phyloP scores from a whole-genome alignment of 148 eudicot genomes.

The Rhododendron vialii region DNA sequence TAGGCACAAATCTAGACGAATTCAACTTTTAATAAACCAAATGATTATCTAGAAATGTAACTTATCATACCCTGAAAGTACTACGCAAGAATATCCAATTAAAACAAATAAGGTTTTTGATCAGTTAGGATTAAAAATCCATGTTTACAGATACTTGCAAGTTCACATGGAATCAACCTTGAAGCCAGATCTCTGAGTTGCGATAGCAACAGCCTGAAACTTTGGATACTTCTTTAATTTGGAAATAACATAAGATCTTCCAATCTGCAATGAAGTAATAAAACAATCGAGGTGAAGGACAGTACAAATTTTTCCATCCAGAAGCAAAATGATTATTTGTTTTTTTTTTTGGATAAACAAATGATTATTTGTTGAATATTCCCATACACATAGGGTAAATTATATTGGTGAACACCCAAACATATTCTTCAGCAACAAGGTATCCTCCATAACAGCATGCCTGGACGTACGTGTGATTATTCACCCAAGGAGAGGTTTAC shows the following conservation, averaged over 20 bases:
- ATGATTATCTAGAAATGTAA: background rate
- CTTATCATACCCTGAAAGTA: background rate
- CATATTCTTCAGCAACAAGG: background rate
- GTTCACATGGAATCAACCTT: conserved; percentile 43
- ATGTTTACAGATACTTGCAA: background rate
- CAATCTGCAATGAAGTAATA: conserved; percentile 54
- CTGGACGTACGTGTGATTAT: background rate
- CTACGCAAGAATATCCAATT: background rate
- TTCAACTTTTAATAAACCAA: background rate
- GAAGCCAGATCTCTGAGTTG: conserved; percentile 87
- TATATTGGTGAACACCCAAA: background rate
- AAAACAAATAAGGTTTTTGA: background rate
- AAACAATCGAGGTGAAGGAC: background rate
- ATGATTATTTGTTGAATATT: background rate
- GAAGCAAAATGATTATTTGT: background rate
- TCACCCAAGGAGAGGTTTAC: conserved; percentile 2
- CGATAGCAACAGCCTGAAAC: conserved; percentile 86
- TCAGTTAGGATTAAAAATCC: background rate
- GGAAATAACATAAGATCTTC: conserved; percentile 73
- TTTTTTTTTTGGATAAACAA: background rate
- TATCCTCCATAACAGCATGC: background rate
- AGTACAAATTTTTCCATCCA: background rate
- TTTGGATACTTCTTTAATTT: conserved; percentile 82
- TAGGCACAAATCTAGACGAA: background rate
- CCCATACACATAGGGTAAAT: background rate